A percentile compares a stretch with the other conserved stretches of the same genome.
These are phyloP conservation scores for Cyberlindnera lachancei DNA, from an alignment of 805 yeast species.

Conservation along the genomic window DNA sequence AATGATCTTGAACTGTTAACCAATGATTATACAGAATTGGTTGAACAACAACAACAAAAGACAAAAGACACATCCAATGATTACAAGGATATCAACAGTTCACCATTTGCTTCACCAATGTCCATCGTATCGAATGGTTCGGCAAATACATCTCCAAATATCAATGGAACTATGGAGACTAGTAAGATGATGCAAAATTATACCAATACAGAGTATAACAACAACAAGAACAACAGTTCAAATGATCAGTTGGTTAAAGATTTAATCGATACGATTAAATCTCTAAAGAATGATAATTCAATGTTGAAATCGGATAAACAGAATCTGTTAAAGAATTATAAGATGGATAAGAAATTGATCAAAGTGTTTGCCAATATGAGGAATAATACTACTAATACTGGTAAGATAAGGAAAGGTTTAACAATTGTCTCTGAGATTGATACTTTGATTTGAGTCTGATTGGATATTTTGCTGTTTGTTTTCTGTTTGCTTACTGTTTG, in stretches of 20 bases:
- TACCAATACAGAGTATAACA: conserved; percentile 1
- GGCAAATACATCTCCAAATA: conserved; percentile 1
- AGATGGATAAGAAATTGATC: conserved; percentile 15
- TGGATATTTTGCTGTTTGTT: neutral
- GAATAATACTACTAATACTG: conserved; percentile 10
- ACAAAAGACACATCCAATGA: conserved; percentile 5
- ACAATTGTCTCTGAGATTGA: conserved; percentile 16
- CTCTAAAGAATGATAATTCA: conserved; percentile 11
- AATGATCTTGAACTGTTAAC: conserved; percentile 6
- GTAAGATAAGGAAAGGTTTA: conserved; percentile 16
- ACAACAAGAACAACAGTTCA: neutral
- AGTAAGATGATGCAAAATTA: neutral
- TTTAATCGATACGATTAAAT: conserved; percentile 16
- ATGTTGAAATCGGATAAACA: conserved; percentile 9
- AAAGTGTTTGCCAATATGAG: conserved; percentile 12
- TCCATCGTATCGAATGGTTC: neutral
- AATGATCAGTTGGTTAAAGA: conserved; percentile 15
- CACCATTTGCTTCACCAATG: conserved; percentile 8
- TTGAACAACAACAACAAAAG: conserved; percentile 1
- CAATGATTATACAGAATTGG: conserved; percentile 3
- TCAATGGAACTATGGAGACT: neutral
- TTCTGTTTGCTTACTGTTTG: neutral
- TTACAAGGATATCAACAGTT: no score
- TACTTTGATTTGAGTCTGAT: conserved; percentile 10
- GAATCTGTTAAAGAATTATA: conserved; percentile 2